Base-by-base conservation (phyloP, 1,139 yeast genomes). In the Zygosaccharomyces pseudobailii region DNA sequence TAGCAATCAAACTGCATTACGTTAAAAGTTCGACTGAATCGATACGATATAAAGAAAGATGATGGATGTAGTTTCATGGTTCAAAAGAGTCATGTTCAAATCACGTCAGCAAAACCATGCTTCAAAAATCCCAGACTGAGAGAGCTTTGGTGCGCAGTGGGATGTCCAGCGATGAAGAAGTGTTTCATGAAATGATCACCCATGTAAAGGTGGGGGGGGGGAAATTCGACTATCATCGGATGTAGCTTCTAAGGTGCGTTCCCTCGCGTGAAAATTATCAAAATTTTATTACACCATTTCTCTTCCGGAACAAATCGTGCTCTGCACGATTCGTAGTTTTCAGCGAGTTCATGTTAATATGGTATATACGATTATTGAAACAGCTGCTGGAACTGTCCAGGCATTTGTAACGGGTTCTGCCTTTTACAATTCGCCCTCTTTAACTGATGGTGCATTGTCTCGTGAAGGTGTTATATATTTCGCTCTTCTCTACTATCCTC, bases 391-490 rank as follows among this genome's bases (percentile, higher is more conserved):
- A 13, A 54, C 74, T 19, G 58, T 72, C 36, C 79, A 75, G 56
- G 69, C 79, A 35, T 65, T 78, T 45, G 70, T 78, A 51, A 69
- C 69, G 30, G 82, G 81, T 30, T 77, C 82, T 0, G 63, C 77
- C 46, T 78, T 69, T 53, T 75, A 72, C 54, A 68, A 74, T 49
- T 68, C 74, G 9, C 75, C 80, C 1, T 37, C 51, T 23, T 51
- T 61, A 0, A 69, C 75, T 2, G 53, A 66, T 24, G 81, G 81
- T 36, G 72, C 80, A 2, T 78, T 74, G 52, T 72, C 80, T 3
- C 69, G 79, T 62, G 79, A 79, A 55, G 80, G 80, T 55, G 66
- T 72, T 43, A 63, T 75, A 39, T 77, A 78, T 63, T 77, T 78
- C 55, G 62, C 77, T 13, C 65, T 74, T n/a, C 66, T 78, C 48